Percentiles rank a stretch among this genome's conserved stretches.
phyloP scores from a whole-genome alignment of 2,329 filamentous ascomycete species.

The Xylariales sp. region DNA sequence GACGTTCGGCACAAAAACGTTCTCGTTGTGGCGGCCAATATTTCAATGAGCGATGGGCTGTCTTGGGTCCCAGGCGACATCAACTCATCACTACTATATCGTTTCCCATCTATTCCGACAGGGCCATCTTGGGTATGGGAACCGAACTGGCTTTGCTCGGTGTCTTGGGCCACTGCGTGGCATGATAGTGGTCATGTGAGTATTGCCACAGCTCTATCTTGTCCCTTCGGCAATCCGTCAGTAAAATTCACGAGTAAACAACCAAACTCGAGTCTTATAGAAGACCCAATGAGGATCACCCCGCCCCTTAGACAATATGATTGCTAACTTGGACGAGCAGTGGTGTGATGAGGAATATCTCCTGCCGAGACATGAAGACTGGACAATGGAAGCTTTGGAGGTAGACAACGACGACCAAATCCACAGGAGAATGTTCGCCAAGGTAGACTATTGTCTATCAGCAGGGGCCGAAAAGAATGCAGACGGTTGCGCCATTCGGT shows the following conservation, averaged over 20 bases:
- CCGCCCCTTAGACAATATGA: neutral
- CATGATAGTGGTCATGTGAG: neutral
- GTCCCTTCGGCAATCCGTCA: neutral
- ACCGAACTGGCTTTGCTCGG: constrained; percentile 6
- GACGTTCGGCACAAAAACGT: constrained; percentile 12
- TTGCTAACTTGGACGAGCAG: neutral
- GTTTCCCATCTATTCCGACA: constrained; percentile 7
- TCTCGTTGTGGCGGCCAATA: constrained; percentile 8
- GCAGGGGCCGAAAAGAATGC: neutral
- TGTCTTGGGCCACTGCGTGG: neutral
- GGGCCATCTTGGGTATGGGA: constrained; percentile 1
- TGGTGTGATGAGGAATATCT: neutral
- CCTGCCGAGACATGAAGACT: neutral
- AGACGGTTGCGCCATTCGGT: constrained; percentile 12
- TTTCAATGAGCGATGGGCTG: constrained; percentile 10
- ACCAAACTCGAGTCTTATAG: neutral
- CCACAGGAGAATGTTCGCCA: neutral
- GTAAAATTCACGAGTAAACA: neutral
- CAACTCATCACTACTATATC: constrained; percentile 10
- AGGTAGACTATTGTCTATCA: constrained; percentile 18
- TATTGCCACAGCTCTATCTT: constrained; percentile 5
- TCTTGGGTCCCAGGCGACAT: constrained; percentile 9
- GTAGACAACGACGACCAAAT: neutral
- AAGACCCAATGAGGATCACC: neutral
- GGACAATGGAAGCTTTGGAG: constrained; percentile 3